Percentiles rank a stretch among this genome's conserved stretches.
These are phyloP conservation scores for Cotoneaster glaucophyllus DNA, from an alignment of 306 rosid species.

Conservation along the genomic window DNA sequence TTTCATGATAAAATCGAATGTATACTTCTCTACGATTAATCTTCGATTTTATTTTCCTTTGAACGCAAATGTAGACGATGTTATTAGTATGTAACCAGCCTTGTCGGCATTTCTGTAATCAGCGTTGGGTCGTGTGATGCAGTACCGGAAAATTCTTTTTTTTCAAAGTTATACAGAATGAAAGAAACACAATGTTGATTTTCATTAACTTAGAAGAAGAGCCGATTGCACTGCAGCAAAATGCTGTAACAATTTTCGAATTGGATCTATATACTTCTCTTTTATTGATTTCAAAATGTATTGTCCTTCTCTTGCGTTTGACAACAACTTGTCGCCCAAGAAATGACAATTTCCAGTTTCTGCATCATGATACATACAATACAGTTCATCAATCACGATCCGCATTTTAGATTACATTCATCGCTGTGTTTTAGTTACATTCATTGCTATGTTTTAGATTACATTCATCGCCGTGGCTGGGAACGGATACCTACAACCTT, in stretches of 20 bases:
- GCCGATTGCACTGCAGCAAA: background rate
- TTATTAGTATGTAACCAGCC: no score
- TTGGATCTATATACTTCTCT: no score
- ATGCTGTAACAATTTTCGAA: background rate
- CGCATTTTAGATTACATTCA: background rate
- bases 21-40: background rate
- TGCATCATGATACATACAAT: background rate
- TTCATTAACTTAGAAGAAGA: background rate
- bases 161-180: no score
- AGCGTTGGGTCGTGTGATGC: rapidly evolving
- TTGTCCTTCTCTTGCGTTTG: background rate
- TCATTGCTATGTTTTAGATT: no score
- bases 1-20: background rate
- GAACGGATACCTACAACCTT: background rate
- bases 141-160: no score
- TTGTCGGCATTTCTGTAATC: no score
- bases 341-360: background rate
- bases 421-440: background rate
- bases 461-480: background rate
- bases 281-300: background rate
- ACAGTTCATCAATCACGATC: background rate
- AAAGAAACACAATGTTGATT: background rate
- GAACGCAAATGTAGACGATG: background rate
- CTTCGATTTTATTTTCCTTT: background rate
- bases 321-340: background rate